These are phyloP conservation scores for Colletotrichum sp. DNA, from an alignment of 2,329 filamentous ascomycete genomes.

Conservation along the genomic window DNA sequence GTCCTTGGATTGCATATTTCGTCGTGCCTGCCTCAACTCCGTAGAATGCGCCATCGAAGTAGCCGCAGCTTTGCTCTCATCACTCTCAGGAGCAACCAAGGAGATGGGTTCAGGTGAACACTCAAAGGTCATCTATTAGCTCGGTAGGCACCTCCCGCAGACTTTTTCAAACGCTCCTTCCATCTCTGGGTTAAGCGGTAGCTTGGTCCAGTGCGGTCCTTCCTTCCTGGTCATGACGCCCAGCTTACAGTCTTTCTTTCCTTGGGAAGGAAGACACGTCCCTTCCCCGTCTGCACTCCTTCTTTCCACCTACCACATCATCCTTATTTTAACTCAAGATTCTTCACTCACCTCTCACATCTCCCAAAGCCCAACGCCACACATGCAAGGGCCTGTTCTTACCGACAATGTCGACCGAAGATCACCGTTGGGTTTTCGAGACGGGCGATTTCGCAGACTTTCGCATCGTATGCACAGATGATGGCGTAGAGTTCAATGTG, in stretches of 20 bases:
- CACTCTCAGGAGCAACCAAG: background rate
- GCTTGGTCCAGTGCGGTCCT: fast-evolving
- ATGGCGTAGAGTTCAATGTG: background rate
- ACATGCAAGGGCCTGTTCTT: too few species aligned
- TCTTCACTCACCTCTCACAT: background rate
- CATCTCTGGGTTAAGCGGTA: fast-evolving
- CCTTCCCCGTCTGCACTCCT: background rate
- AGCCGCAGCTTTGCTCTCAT: background rate
- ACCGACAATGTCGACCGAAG: background rate
- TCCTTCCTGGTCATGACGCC: background rate
- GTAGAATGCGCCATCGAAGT: background rate
- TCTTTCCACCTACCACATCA: background rate
- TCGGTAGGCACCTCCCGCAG: background rate
- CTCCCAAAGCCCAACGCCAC: too few species aligned
- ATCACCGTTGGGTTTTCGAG: background rate
- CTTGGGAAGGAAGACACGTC: fast-evolving
- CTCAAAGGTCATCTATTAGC: fast-evolving
- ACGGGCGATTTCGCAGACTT: background rate
- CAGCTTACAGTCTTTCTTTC: background rate
- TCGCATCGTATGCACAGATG: background rate
- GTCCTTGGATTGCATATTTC: fast-evolving
- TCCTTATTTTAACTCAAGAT: background rate
- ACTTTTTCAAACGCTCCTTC: background rate
- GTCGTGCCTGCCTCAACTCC: background rate
- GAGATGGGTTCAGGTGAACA: fast-evolving